Percentiles rank a stretch among this genome's conserved stretches.
These are phyloP conservation scores for Fraxinus excelsior DNA, from an alignment of 257 asterid species.

Conservation along the genomic window DNA sequence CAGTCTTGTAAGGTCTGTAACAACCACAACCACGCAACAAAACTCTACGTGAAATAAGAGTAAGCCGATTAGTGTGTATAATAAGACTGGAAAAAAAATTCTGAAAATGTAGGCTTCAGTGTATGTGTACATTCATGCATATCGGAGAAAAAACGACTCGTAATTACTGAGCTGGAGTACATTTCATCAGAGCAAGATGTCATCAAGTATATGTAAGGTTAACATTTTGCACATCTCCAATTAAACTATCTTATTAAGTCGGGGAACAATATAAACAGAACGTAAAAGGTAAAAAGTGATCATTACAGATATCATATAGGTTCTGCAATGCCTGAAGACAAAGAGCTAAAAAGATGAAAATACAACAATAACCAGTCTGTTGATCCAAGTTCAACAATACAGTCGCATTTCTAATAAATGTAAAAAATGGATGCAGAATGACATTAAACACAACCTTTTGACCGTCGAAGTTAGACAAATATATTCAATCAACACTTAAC, in stretches of 20 bases:
- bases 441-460: background rate
- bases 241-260: background rate
- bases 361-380: background rate
- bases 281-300: background rate
- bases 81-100: background rate
- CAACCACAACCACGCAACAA: constrained; percentile 19
- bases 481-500: background rate
- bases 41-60: constrained; percentile 10
- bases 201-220: background rate
- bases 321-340: background rate
- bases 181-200: background rate
- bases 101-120: no score
- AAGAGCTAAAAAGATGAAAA: background rate
- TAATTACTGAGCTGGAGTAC: background rate
- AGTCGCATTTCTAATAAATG: background rate
- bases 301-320: background rate
- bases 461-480: background rate
- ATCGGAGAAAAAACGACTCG: background rate
- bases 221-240: background rate
- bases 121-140: background rate
- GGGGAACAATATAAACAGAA: background rate
- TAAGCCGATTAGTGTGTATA: background rate
- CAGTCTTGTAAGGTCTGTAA: constrained; percentile 71
- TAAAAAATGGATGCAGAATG: background rate
- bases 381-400: background rate